Evolutionary conservation across 1,139 yeast species (phyloP).

Genomic region (Geotrichum restrictum): DNA sequence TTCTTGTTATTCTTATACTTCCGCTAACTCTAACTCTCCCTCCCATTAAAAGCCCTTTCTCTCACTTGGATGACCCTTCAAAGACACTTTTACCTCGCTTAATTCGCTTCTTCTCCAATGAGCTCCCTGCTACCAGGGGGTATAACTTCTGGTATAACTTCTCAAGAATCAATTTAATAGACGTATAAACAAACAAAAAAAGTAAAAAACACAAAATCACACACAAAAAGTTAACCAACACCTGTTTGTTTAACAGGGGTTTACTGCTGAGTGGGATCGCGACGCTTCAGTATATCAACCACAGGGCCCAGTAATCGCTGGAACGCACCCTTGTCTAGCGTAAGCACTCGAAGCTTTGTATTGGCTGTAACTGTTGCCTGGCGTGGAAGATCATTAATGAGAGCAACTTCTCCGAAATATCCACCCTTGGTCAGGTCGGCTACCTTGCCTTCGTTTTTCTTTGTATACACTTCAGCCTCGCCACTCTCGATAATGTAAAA

Average conservation of each 20-base stretch:
- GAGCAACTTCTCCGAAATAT: constrained; percentile 94
- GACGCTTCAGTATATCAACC: constrained; percentile 72
- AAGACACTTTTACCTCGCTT: constrained; percentile 39
- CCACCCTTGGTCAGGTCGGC: constrained; percentile 71
- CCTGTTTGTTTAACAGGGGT: background rate
- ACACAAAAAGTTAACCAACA: background rate
- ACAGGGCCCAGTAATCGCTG: constrained; percentile 92
- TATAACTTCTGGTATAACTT: background rate
- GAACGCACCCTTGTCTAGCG: constrained; percentile 87
- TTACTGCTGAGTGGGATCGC: constrained; percentile 61
- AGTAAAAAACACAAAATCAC: background rate
- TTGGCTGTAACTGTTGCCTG: constrained; percentile 88
- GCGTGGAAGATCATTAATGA: constrained; percentile 86
- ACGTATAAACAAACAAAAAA: background rate
- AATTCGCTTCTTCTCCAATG: background rate
- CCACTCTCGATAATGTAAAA: constrained; percentile 90
- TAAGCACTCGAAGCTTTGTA: constrained; percentile 77
- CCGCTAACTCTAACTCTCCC: background rate
- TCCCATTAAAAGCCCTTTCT: constrained; percentile 35
- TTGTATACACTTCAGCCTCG: constrained; percentile 65
- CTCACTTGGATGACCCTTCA: constrained; percentile 49
- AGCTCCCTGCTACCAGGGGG: no score
- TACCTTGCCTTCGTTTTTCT: constrained; percentile 57
- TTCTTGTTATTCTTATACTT: background rate
- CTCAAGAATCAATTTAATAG: background rate